These are phyloP conservation scores for Ascobolus immersus DNA, from an alignment of 495 filamentous ascomycete genomes.

Conservation along the genomic window DNA sequence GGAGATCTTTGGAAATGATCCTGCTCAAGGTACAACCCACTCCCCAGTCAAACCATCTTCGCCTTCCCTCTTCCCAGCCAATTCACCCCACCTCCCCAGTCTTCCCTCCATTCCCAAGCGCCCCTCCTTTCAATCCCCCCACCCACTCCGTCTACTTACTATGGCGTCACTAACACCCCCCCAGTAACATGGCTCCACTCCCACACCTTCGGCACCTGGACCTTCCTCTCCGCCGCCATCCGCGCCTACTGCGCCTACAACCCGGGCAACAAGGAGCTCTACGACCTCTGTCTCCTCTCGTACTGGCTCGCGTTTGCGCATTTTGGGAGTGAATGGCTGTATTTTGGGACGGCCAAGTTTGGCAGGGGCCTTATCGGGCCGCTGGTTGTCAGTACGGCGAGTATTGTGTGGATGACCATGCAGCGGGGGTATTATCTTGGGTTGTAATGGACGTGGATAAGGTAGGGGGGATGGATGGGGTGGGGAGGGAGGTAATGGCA, in stretches of 20 bases:
- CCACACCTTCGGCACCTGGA: conserved; percentile 82
- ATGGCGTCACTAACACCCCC: conserved; percentile 3
- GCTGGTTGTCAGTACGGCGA: conserved; percentile 41
- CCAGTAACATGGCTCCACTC: conserved; percentile 45
- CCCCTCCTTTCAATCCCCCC: no score
- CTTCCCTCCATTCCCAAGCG: not conserved
- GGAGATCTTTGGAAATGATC: conserved; percentile 58
- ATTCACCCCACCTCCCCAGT: not conserved
- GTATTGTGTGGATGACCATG: conserved; percentile 55
- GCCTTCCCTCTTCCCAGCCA: conserved; percentile 6
- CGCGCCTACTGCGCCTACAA: conserved; percentile 71
- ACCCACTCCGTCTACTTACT: no score
- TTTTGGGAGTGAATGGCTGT: conserved; percentile 56
- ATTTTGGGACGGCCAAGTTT: conserved; percentile 45
- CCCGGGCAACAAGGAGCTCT: conserved; percentile 40
- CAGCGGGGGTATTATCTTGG: conserved; percentile 39
- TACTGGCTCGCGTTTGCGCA: conserved; percentile 56
- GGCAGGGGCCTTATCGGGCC: conserved; percentile 46
- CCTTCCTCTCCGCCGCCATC: conserved; percentile 45
- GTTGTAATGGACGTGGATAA: no score
- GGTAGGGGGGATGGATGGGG: no score
- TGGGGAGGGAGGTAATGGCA: no score
- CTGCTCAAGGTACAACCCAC: conserved; percentile 6
- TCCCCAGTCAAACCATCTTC: conserved; percentile 5
- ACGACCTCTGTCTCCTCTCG: conserved; percentile 55